Percentiles rank a stretch among this genome's conserved stretches.
Evolutionary conservation across 2,329 filamentous ascomycete genomes (phyloP).

Genomic region (Pyricularia sp.): DNA sequence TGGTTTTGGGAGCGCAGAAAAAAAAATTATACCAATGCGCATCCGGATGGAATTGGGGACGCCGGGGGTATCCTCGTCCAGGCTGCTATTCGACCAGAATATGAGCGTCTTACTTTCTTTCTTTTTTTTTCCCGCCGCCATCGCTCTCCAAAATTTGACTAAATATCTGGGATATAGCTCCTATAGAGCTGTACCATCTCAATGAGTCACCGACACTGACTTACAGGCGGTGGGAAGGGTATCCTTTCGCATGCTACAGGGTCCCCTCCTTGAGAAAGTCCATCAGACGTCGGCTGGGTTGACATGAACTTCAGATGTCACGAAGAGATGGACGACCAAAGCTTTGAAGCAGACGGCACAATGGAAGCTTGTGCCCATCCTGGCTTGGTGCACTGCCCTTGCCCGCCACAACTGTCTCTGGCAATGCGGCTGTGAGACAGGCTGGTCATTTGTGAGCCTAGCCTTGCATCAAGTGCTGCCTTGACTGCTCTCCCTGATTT

Average conservation of each 20-base stretch:
- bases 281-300: neutral
- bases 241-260: neutral
- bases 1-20: neutral
- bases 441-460: neutral
- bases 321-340: neutral
- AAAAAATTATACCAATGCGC: neutral
- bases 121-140: neutral
- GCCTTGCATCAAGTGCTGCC: neutral
- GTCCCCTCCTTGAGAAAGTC: neutral
- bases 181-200: neutral
- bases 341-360: neutral
- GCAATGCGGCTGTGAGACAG: neutral
- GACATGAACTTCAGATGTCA: neutral
- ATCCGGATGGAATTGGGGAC: neutral
- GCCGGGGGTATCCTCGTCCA: neutral
- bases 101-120: too few relatives aligned
- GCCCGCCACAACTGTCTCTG: neutral
- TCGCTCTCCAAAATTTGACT: neutral
- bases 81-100: neutral
- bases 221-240: neutral
- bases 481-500: neutral
- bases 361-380: neutral
- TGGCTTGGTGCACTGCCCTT: neutral
- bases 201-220: neutral
- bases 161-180: neutral